Evolutionary conservation across 2,329 filamentous ascomycete genomes (phyloP).

Genomic region (Bipolaris sorokiniana): DNA sequence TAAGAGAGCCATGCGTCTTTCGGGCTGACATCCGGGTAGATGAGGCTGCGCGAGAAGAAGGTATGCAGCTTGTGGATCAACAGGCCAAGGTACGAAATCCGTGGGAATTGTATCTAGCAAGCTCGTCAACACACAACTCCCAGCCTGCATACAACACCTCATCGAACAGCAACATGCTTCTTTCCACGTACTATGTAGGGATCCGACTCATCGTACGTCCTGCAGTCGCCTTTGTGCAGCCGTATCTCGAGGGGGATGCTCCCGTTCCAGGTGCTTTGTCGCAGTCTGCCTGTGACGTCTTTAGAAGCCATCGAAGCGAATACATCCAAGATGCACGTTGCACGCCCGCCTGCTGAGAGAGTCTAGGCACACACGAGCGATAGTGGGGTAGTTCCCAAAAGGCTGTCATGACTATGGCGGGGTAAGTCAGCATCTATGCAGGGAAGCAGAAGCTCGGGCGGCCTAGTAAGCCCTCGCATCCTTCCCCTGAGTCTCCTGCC

Average conservation of each 20-base stretch:
- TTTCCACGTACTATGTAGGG: constrained; percentile 62
- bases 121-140: constrained; percentile 3
- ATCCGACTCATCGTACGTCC: constrained; percentile 65
- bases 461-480: background rate
- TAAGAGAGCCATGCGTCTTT: constrained; percentile 69
- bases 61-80: constrained; percentile 66
- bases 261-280: constrained; percentile 64
- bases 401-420: constrained; percentile 10
- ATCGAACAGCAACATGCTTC: constrained; percentile 1
- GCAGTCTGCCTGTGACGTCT: constrained; percentile 50
- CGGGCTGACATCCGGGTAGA: constrained; percentile 60
- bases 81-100: constrained; percentile 72
- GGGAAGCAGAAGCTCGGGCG: constrained; percentile 8
- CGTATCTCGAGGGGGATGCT: constrained; percentile 65
- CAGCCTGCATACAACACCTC: background rate
- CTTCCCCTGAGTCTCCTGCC: background rate
- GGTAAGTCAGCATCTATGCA: constrained; percentile 7
- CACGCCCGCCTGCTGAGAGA: constrained; percentile 14
- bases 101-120: constrained; percentile 63
- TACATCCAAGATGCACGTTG: constrained; percentile 14
- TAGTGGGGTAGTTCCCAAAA: constrained; percentile 13
- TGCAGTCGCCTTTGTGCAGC: constrained; percentile 64
- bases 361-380: constrained; percentile 21
- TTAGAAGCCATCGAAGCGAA: constrained; percentile 26
- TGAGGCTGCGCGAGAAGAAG: constrained; percentile 66